Percentiles rank a stretch among this genome's conserved stretches.
Evolutionary conservation across 257 asterid genomes (phyloP).

Genomic region (Solanum chilense): DNA sequence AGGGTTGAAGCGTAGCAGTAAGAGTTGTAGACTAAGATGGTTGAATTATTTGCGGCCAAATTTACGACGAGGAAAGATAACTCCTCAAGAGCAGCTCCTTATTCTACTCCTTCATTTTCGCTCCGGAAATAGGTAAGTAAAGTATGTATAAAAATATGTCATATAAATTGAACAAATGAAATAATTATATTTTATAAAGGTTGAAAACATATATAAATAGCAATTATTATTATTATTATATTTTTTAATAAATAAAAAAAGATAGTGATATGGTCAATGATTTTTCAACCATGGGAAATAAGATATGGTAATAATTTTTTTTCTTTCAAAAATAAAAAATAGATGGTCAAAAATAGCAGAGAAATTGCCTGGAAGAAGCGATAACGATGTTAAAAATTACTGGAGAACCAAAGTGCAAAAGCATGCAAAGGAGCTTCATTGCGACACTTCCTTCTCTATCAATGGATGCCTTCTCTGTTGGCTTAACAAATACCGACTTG

Average conservation of each 20-base stretch:
- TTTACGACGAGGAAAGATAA: slow-evolving; percentile 12
- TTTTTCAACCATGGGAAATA: too few species aligned
- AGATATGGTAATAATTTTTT: too few species aligned
- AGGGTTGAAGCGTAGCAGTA: slow-evolving; percentile 22
- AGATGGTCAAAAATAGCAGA: slow-evolving; percentile 22
- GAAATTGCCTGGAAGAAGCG: slow-evolving; percentile 14
- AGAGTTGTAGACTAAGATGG: slow-evolving; percentile 24
- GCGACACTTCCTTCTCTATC: background rate
- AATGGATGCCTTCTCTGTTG: background rate
- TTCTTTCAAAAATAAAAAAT: too few species aligned
- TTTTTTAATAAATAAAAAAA: too few species aligned
- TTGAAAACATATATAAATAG: too few species aligned
- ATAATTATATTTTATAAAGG: too few species aligned
- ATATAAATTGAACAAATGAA: too few species aligned
- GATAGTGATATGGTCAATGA: too few species aligned
- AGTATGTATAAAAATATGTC: too few species aligned
- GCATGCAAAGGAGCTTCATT: slow-evolving; percentile 14
- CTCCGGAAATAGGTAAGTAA: slow-evolving; percentile 17
- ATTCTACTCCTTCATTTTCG: slow-evolving; percentile 11
- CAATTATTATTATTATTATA: too few species aligned
- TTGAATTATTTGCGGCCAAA: slow-evolving; percentile 14
- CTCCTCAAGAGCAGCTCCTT: slow-evolving; percentile 9
- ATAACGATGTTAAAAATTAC: slow-evolving; percentile 24
- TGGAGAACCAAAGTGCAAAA: slow-evolving; percentile 20
- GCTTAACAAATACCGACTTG: background rate